Conservation (phyloP, 192 early-diverging fungal genomes). For the Backusella macrospora region DNA sequence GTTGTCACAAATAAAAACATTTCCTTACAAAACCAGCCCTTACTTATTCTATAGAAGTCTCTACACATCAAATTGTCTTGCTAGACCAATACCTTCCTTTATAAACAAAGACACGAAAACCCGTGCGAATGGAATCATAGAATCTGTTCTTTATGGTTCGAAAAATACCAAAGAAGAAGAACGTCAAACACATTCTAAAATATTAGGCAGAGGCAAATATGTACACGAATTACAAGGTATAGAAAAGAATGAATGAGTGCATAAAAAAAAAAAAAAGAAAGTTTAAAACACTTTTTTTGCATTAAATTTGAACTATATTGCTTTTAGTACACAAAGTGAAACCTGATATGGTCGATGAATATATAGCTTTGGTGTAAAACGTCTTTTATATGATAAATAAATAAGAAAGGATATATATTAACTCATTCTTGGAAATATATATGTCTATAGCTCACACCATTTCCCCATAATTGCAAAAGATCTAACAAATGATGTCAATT, state of each 20-base stretch:
- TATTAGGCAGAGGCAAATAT: slow-evolving; percentile 84
- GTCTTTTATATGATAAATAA: background rate
- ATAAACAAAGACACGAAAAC: background rate
- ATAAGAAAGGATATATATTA: background rate
- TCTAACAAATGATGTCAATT: slow-evolving; percentile 72
- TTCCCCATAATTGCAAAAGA: slow-evolving; percentile 78
- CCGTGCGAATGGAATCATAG: slow-evolving; percentile 53
- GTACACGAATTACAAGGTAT: slow-evolving; percentile 84
- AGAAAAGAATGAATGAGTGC: too few species aligned
- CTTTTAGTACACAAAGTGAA: slow-evolving; percentile 76
- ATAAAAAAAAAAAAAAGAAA: too few species aligned
- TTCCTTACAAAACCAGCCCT: too few species aligned
- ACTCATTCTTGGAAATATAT: too few species aligned
- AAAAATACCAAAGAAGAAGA: slow-evolving; percentile 64
- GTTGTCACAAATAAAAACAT: too few species aligned
- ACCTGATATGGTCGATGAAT: slow-evolving; percentile 86
- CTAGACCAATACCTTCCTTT: too few species aligned
- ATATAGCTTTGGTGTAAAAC: slow-evolving; percentile 70
- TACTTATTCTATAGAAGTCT: too few species aligned
- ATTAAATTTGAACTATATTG: background rate
- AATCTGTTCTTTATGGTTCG: slow-evolving; percentile 72
- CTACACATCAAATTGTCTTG: too few species aligned
- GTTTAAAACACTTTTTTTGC: background rate
- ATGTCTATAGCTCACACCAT: slow-evolving; percentile 72
- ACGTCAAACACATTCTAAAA: slow-evolving; percentile 70